phyloP scores from a whole-genome alignment of 2,329 filamentous ascomycete species.

The Colletotrichum gigasporum region DNA sequence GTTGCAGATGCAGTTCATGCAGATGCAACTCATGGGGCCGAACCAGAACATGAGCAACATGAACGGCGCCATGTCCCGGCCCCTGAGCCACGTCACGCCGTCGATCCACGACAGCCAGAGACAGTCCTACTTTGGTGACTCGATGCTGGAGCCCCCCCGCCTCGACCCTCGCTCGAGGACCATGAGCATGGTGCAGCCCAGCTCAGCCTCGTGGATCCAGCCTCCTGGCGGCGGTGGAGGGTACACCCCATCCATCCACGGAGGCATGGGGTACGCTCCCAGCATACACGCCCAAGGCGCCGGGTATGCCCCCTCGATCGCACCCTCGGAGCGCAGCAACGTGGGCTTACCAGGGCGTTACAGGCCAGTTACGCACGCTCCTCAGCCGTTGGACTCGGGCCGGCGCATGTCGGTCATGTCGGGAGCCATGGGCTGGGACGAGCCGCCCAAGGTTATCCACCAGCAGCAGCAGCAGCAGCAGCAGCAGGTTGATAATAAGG shows the following conservation, averaged over 20 bases:
- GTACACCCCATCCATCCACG: conserved; percentile 60
- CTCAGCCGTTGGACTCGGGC: conserved; percentile 36
- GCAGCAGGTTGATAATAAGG: conserved; percentile 37
- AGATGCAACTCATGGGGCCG: conserved; percentile 77
- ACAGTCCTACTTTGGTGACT: conserved; percentile 58
- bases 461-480: conserved; percentile 19
- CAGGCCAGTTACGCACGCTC: conserved; percentile 81
- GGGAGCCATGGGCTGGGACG: conserved; percentile 44
- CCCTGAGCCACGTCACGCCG: conserved; percentile 50
- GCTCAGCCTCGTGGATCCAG: conserved; percentile 66
- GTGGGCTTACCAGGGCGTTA: conserved; percentile 90
- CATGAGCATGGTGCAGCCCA: conserved; percentile 86
- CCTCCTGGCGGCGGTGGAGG: conserved; percentile 50
- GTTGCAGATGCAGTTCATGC: conserved; percentile 96
- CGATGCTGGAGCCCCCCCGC: conserved; percentile 53
- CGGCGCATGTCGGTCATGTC: conserved; percentile 50
- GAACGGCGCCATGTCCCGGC: conserved; percentile 38
- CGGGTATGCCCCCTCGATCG: conserved; percentile 89
- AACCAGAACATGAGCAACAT: conserved; percentile 42
- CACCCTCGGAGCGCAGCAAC: conserved; percentile 95
- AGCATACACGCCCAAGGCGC: conserved; percentile 60
- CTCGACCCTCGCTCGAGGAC: conserved; percentile 67
- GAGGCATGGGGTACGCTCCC: conserved; percentile 53
- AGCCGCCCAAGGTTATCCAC: conserved; percentile 48
- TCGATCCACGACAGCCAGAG: conserved; percentile 55